Evolutionary conservation across 345 rosid species (phyloP).

Genomic region (Eucalyptus erythrocorys): DNA sequence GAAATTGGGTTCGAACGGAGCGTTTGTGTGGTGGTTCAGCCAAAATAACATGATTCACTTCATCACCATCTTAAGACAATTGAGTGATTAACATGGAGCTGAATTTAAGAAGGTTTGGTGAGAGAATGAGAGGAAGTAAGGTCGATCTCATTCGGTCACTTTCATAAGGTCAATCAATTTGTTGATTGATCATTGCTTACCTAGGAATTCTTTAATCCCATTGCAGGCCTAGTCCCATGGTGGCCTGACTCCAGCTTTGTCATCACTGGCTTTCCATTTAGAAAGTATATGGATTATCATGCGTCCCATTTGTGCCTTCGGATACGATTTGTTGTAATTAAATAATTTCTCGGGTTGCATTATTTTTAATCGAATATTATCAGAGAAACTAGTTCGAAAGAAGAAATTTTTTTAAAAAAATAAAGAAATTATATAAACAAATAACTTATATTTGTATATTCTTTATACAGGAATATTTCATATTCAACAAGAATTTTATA

Average conservation of each 20-base stretch:
- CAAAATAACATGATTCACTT: background rate
- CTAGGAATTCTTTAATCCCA: background rate
- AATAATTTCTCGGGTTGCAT: background rate
- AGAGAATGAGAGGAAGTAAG: background rate
- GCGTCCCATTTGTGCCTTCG: background rate
- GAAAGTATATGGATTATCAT: background rate
- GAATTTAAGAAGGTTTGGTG: background rate
- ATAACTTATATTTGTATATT: background rate
- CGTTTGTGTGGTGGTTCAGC: background rate
- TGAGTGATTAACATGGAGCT: background rate
- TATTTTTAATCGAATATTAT: background rate
- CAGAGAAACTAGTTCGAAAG: background rate
- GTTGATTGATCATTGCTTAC: background rate
- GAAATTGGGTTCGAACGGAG: background rate
- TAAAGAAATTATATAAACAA: background rate
- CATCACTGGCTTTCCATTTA: background rate
- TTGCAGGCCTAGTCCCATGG: background rate
- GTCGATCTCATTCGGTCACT: background rate
- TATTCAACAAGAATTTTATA: background rate
- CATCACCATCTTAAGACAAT: background rate
- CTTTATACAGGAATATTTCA: background rate
- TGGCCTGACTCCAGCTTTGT: background rate
- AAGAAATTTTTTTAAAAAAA: background rate
- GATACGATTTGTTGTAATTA: background rate
- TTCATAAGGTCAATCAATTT: background rate